Conservation (phyloP, 2,329 filamentous ascomycete genomes). For the Diaporthe eres region DNA sequence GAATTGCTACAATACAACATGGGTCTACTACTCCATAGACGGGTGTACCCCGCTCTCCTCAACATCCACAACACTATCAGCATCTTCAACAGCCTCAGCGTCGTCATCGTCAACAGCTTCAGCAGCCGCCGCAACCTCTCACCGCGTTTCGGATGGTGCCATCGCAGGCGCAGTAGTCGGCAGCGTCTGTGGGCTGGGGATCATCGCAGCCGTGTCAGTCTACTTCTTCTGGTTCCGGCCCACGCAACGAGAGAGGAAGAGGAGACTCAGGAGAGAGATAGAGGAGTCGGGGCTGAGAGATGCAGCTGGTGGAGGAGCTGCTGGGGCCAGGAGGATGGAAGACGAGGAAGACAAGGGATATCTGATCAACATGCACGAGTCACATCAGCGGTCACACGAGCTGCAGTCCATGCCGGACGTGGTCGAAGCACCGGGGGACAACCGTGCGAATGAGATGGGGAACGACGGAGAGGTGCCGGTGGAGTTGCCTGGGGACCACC, state of each 20-base stretch:
- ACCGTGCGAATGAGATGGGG: conserved; percentile 12
- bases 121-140: background rate
- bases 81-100: conserved; percentile 3
- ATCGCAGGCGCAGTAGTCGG: conserved; percentile 34
- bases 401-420: conserved; percentile 6
- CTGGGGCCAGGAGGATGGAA: conserved; percentile 8
- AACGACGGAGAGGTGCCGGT: conserved; percentile 19
- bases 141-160: conserved; percentile 17
- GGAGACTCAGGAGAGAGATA: background rate
- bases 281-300: background rate
- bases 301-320: background rate
- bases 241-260: conserved; percentile 28
- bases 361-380: background rate
- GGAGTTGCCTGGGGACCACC: conserved; percentile 33
- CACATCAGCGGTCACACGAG: conserved; percentile 14
- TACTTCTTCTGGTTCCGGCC: conserved; percentile 38
- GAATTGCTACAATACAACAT: conserved; percentile 33
- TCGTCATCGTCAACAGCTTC: conserved; percentile 1
- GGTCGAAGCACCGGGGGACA: conserved; percentile 28
- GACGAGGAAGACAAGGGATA: background rate
- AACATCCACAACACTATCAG: background rate
- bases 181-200: conserved; percentile 30
- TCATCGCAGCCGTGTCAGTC: conserved; percentile 32
- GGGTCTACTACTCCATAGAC: conserved; percentile 36
- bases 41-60: background rate